Conservation (phyloP, 169 alveolate species). For the Cryptosporidium meleagridis region DNA sequence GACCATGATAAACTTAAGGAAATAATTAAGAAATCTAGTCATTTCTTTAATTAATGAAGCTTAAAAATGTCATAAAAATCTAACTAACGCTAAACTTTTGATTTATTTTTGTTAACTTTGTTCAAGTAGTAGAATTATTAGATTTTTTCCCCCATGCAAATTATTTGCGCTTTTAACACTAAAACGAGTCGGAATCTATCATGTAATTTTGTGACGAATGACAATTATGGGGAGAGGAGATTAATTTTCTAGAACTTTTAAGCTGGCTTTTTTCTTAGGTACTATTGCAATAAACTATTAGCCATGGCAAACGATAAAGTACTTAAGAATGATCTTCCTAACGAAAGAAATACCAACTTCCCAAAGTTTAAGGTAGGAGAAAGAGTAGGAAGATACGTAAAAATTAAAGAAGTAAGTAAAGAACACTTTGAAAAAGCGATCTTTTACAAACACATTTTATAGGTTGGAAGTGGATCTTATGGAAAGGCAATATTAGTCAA, state of each 20-base stretch:
- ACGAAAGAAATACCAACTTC: not conserved
- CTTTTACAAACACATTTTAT: not conserved
- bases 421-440: not conserved
- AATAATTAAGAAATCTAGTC: constrained; percentile 31
- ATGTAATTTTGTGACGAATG: constrained; percentile 18
- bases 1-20: constrained; percentile 32
- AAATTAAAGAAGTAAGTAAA: constrained; percentile 56
- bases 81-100: not conserved
- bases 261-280: not conserved
- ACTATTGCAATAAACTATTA: not conserved
- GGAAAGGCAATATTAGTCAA: constrained; percentile 68
- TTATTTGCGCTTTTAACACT: constrained; percentile 16
- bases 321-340: constrained; percentile 7
- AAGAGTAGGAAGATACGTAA: constrained; percentile 53
- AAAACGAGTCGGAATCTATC: constrained; percentile 37
- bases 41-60: constrained; percentile 18
- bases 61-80: not conserved
- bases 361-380: constrained; percentile 51
- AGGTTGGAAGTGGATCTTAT: constrained; percentile 75
- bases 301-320: constrained; percentile 16
- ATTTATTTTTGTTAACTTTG: not conserved
- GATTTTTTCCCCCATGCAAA: constrained; percentile 5
- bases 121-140: not conserved
- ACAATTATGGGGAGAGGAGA: constrained; percentile 15
- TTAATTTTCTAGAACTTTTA: not conserved